phyloP scores from a whole-genome alignment of 495 filamentous ascomycete genomes.

The Podospora didyma region DNA sequence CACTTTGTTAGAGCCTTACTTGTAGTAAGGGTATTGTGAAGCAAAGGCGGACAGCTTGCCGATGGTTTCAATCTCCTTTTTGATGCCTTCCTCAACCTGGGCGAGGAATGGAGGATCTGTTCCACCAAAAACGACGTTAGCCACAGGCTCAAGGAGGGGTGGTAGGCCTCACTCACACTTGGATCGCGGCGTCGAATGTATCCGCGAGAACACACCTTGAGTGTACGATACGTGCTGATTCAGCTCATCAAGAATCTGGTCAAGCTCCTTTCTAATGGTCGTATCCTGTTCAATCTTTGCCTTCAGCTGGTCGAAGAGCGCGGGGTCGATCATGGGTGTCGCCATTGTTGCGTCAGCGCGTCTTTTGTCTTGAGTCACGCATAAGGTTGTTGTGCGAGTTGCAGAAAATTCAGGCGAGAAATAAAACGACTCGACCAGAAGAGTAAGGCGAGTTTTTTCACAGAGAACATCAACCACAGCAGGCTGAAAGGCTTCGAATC shows the following conservation, averaged over 20 bases:
- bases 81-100: constrained; percentile 53
- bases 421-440: neutral
- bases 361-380: neutral
- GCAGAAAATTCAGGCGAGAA: neutral
- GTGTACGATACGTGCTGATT: constrained; percentile 62
- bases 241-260: constrained; percentile 72
- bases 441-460: too few relatives aligned
- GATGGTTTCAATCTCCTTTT: constrained; percentile 52
- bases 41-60: constrained; percentile 62
- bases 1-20: constrained; percentile 37
- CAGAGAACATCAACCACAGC: too few relatives aligned
- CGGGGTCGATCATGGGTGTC: constrained; percentile 62
- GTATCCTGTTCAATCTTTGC: constrained; percentile 85
- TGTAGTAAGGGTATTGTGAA: constrained; percentile 89
- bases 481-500: too few relatives aligned
- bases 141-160: neutral
- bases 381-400: neutral
- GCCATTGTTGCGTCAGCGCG: constrained; percentile 18
- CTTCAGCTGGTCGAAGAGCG: constrained; percentile 85
- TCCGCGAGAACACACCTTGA: constrained; percentile 76
- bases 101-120: constrained; percentile 39
- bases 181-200: constrained; percentile 78
- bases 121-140: neutral
- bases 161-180: constrained; percentile 57
- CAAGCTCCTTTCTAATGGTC: constrained; percentile 74